Base-by-base conservation (phyloP, 495 filamentous ascomycete genomes). In the Trichocladium uniseriatum region DNA sequence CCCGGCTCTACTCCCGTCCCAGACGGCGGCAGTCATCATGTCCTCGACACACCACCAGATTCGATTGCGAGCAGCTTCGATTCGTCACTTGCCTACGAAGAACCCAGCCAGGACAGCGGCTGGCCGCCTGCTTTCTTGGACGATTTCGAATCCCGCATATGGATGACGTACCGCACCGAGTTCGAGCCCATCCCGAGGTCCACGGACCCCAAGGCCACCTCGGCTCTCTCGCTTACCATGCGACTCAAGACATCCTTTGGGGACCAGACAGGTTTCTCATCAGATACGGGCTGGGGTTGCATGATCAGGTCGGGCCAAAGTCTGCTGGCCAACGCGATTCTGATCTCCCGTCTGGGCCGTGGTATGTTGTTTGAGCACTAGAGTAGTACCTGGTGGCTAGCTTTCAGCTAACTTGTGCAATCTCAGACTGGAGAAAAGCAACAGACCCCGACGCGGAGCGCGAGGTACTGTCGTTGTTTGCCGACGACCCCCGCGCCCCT, bases 291-390 rank as follows among this genome's bases (percentile, higher is more conserved):
- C 29, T 99, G 94, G 89, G 94, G 94, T 1, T 99, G 94, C 60
- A 99, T 99, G 94, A 97, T 99, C 55, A 76, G 94, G 56, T 95
- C 91, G 0, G 94, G 92, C 10, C 94, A 99, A 69, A 87, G 87
- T 56, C 71, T 99, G 14, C 71, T 99, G 28, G 92, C 90, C 31
- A 97, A 97, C 62, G 76, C 91, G 5, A 68, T 97, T 46, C 62
- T 75, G 10, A 76, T 84, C 19, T 66, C 90, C 32, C 72, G 72
- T 40, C 69, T 95, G 27, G 92, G 92, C 5, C 81, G 92, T 76
- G 86, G 88, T 89, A 79, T 43, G 72, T 61, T 28, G 19, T 14
- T 54, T 46, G 8, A 29, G 15, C 35, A 14, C 24, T 42, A 21
- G 21, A 10, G 27, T 29, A 0, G n/a, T 40, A 37, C 21, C 14